Evolutionary conservation across 345 rosid genomes (phyloP).

Genomic region (Ceriops tagal): DNA sequence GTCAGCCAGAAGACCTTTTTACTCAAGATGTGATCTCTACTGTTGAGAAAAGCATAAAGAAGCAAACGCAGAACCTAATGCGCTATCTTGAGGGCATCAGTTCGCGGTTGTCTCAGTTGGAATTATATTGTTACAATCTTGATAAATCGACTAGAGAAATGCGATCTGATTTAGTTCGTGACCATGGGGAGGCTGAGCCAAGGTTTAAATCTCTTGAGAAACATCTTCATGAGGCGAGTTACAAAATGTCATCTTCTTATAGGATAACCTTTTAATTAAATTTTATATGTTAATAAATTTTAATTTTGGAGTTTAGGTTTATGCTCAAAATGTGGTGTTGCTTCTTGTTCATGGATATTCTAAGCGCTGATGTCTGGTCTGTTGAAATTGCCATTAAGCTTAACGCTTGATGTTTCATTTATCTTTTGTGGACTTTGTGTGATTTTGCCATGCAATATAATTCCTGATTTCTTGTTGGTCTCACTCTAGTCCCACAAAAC

Average conservation of each 20-base stretch:
- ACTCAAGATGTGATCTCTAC: conserved; percentile 50
- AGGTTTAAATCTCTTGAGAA: conserved; percentile 88
- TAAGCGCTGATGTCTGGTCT: no score
- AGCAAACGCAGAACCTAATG: conserved; percentile 65
- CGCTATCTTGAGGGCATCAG: conserved; percentile 95
- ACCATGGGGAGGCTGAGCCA: conserved; percentile 61
- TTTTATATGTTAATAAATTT: no score
- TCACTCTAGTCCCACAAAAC: no score
- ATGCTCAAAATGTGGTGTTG: no score
- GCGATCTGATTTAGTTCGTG: conserved; percentile 71
- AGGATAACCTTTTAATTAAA: no score
- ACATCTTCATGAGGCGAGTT: conserved; percentile 88
- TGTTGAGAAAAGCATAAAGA: conserved; percentile 78
- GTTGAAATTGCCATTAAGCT: no score
- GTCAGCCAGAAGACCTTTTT: conserved; percentile 80
- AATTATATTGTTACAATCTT: conserved; percentile 88
- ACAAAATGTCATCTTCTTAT: background rate
- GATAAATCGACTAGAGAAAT: conserved; percentile 93
- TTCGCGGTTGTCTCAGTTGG: conserved; percentile 89
- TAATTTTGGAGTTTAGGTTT: no score
- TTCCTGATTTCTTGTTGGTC: background rate
- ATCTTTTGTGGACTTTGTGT: background rate
- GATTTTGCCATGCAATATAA: background rate
- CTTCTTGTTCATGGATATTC: no score
- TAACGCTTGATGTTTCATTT: no score